Conservation (phyloP, 768 basidiomycete genomes). For the Rhodotorula graminis region DNA sequence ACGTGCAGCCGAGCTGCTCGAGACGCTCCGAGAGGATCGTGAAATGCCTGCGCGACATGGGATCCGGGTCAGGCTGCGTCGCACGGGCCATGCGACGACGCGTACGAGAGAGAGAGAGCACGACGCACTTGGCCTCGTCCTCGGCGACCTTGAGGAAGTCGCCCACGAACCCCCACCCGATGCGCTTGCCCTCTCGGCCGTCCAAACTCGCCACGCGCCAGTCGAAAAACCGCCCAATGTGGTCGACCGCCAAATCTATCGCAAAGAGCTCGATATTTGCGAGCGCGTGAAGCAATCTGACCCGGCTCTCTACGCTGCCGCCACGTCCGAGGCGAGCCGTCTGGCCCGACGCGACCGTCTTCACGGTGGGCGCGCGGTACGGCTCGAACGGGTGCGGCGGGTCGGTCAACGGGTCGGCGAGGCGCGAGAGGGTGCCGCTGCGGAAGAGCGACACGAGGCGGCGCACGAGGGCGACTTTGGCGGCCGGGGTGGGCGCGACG, state of each 20-base stretch:
- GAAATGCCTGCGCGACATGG: slow-evolving; percentile 62
- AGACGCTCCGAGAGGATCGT: slow-evolving; percentile 63
- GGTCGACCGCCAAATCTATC: slow-evolving; percentile 57
- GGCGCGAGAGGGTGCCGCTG: slow-evolving; percentile 62
- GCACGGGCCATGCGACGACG: background rate
- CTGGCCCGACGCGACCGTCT: slow-evolving; percentile 60
- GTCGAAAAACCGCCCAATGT: slow-evolving; percentile 69
- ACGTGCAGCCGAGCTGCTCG: slow-evolving; percentile 56
- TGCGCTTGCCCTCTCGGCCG: slow-evolving; percentile 46
- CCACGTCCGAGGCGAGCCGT: slow-evolving; percentile 55
- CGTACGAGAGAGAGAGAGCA: too few species aligned
- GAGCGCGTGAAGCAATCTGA: slow-evolving; percentile 72
- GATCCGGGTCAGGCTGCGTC: background rate
- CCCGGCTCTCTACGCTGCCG: slow-evolving; percentile 56
- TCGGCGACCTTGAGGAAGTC: slow-evolving; percentile 80
- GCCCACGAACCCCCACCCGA: slow-evolving; percentile 70
- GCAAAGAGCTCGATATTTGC: slow-evolving; percentile 88
- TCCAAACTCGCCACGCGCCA: slow-evolving; percentile 42
- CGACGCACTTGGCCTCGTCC: slow-evolving; percentile 56
- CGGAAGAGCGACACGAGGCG: slow-evolving; percentile 66
- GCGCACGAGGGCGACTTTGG: slow-evolving; percentile 60
- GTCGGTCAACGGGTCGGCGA: slow-evolving; percentile 50
- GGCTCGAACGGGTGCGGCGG: slow-evolving; percentile 62
- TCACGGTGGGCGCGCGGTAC: slow-evolving; percentile 56
- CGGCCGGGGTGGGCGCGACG: slow-evolving; percentile 64